Conservation (phyloP, 345 rosid species). For the Balakata baccata region DNA sequence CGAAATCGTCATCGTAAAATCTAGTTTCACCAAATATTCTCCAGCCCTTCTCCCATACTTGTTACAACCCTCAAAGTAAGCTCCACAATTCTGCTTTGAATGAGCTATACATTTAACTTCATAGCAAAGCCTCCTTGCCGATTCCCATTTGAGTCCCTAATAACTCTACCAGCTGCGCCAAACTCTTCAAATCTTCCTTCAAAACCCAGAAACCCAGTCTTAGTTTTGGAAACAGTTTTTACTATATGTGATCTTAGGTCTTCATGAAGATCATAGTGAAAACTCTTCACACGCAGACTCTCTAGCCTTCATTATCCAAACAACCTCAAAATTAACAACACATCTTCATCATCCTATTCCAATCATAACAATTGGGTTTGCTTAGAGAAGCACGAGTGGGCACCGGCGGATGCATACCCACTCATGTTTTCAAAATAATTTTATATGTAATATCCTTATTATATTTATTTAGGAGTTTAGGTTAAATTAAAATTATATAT, state of each 20-base stretch:
- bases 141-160: no score
- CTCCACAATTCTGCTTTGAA: no score
- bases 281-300: constrained; percentile 53
- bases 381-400: constrained; percentile 64
- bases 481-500: no score
- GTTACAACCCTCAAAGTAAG: no score
- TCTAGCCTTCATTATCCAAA: constrained; percentile 1
- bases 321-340: not conserved
- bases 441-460: no score
- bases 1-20: constrained; percentile 48
- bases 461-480: no score
- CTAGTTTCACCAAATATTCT: no score
- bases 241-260: constrained; percentile 83
- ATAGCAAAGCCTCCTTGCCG: no score
- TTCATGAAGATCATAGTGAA: constrained; percentile 86
- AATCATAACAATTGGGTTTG: constrained; percentile 60
- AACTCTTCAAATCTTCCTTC: constrained; percentile 70
- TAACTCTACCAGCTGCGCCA: no score
- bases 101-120: constrained; percentile 13
- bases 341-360: not conserved
- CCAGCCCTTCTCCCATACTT: no score
- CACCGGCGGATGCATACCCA: no score
- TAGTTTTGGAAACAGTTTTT: constrained; percentile 55
- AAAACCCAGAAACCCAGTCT: constrained; percentile 76
- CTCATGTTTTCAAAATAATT: no score